phyloP scores from a whole-genome alignment of 257 asterid genomes.

The Solanum raphanifolium region DNA sequence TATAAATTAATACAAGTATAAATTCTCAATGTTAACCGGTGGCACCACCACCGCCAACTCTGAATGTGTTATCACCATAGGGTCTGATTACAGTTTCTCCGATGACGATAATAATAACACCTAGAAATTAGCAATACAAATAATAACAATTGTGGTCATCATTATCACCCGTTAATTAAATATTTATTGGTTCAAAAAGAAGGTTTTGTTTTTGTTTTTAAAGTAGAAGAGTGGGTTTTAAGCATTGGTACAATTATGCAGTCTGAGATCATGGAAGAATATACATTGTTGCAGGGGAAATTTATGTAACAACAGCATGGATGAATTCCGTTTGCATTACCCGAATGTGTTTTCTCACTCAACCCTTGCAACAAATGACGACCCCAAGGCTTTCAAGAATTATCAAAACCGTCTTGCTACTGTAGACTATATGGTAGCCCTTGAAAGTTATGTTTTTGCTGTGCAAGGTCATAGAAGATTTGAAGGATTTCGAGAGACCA shows the following conservation, averaged over 20 bases:
- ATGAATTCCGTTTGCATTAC: constrained; percentile 49
- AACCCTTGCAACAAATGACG: constrained; percentile 5
- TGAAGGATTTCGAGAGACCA: constrained; percentile 71
- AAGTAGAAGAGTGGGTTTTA: constrained; percentile 22
- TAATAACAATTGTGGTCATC: not conserved
- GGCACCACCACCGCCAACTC: too few relatives aligned
- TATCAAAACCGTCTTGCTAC: constrained; percentile 47
- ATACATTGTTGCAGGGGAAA: constrained; percentile 1
- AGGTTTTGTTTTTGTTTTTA: constrained; percentile 10
- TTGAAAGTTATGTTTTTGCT: constrained; percentile 76
- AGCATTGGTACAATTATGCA: constrained; percentile 11
- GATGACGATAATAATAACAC: too few relatives aligned
- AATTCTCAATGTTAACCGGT: too few relatives aligned
- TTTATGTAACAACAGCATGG: constrained; percentile 59
- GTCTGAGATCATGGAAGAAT: constrained; percentile 40
- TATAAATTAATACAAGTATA: too few relatives aligned
- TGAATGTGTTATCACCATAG: too few relatives aligned
- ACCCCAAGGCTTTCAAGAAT: not conserved
- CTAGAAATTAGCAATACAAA: not conserved
- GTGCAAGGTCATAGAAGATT: constrained; percentile 86
- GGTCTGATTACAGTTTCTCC: too few relatives aligned
- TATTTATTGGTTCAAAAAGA: constrained; percentile 33
- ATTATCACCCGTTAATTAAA: constrained; percentile 17
- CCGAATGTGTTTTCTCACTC: constrained; percentile 78
- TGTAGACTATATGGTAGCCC: constrained; percentile 66